Percentiles rank a stretch among this genome's conserved stretches.
These are phyloP conservation scores for Coemansia sp. DNA, from an alignment of 192 early-diverging fungal species.

Conservation along the genomic window DNA sequence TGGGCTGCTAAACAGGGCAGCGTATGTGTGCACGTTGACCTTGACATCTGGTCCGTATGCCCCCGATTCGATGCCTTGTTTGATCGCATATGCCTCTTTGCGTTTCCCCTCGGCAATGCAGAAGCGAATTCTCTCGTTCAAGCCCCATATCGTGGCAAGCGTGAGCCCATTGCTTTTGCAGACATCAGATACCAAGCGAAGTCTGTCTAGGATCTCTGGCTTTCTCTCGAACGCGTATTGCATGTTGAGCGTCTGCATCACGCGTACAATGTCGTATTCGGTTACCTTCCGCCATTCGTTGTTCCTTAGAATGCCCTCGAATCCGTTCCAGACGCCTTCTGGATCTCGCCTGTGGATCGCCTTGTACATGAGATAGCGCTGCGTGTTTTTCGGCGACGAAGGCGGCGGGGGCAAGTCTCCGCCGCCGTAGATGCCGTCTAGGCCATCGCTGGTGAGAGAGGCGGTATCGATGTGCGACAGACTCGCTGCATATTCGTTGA, in stretches of 20 bases:
- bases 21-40: constrained; percentile 34
- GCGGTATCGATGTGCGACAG: neutral
- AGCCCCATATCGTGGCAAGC: constrained; percentile 14
- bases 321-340: constrained; percentile 30
- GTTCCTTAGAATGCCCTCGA: constrained; percentile 22
- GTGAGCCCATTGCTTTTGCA: constrained; percentile 9
- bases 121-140: constrained; percentile 44
- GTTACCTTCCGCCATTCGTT: constrained; percentile 27
- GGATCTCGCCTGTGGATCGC: constrained; percentile 20
- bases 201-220: constrained; percentile 14
- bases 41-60: constrained; percentile 13
- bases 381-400: constrained; percentile 10
- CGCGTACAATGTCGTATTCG: constrained; percentile 34
- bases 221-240: constrained; percentile 33
- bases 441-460: neutral
- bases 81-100: constrained; percentile 26
- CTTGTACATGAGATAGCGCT: constrained; percentile 22
- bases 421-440: neutral
- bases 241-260: constrained; percentile 34
- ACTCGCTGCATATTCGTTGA: neutral
- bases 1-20: constrained; percentile 37
- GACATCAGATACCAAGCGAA: constrained; percentile 12
- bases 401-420: neutral
- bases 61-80: constrained; percentile 26
- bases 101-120: constrained; percentile 20